These are phyloP conservation scores for Epichloe aotearoae DNA, from an alignment of 2,329 filamentous ascomycete genomes.

Conservation along the genomic window DNA sequence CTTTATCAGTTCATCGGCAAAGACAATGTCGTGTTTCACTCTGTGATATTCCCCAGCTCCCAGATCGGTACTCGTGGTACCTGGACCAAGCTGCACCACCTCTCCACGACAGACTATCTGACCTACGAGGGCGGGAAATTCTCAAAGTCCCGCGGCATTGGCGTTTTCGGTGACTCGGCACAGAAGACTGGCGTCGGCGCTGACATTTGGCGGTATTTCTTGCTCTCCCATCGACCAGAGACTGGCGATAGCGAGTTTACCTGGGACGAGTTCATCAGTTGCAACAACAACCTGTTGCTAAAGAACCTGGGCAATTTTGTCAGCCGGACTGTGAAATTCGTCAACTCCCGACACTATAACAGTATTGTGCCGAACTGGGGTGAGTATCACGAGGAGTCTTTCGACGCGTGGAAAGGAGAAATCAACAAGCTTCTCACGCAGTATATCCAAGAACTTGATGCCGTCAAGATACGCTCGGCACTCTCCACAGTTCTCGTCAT, in stretches of 20 bases:
- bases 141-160: slow-evolving; percentile 67
- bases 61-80: slow-evolving; percentile 64
- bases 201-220: slow-evolving; percentile 73
- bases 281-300: slow-evolving; percentile 60
- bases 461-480: slow-evolving; percentile 1
- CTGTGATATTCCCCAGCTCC: slow-evolving; percentile 67
- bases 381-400: neutral
- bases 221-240: slow-evolving; percentile 67
- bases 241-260: slow-evolving; percentile 68
- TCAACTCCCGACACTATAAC: slow-evolving; percentile 38
- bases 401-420: neutral
- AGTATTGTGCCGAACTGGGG: slow-evolving; percentile 30
- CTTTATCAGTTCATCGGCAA: slow-evolving; percentile 87
- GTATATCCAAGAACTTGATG: slow-evolving; percentile 5
- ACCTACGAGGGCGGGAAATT: slow-evolving; percentile 73
- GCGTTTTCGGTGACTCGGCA: slow-evolving; percentile 74
- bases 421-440: slow-evolving; percentile 4
- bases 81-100: slow-evolving; percentile 70
- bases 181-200: slow-evolving; percentile 63
- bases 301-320: slow-evolving; percentile 49
- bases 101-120: slow-evolving; percentile 65
- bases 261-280: slow-evolving; percentile 58
- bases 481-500: slow-evolving; percentile 1
- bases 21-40: slow-evolving; percentile 53
- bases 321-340: slow-evolving; percentile 46